Evolutionary conservation across 2,329 filamentous ascomycete species (phyloP), one percentile per base, ranked within the genome.

Genomic region (Fusarium pininemorale): DNA sequence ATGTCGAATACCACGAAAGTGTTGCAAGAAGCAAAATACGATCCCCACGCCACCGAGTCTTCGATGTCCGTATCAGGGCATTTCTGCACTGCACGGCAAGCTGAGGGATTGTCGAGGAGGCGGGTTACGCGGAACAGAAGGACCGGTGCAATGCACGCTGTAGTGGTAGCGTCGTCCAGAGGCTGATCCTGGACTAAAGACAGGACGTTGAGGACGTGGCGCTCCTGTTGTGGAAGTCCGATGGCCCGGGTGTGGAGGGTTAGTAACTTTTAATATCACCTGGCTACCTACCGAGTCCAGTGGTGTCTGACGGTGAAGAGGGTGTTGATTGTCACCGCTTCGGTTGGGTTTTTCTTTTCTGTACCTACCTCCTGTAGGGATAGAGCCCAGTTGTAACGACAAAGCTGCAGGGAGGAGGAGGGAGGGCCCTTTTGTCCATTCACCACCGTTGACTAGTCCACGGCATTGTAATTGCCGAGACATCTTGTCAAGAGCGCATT

Each of bases 151-250:
- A 59, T 59, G 57, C 73, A 58, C 54, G 44, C 42, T 72, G 47
- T 59, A 62, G 68, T 54, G 37, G 62, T 63, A 65, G 72, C 48
- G 61, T 59, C 56, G 41, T 55, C 39, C 41, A 68, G 60, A 59
- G 47, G 59, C 37, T 54, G 70, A 54, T 74, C 53, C 37, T 18
- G 48, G 47, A 63, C 71, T 72, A 74, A 41, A 59, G 38, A 72
- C 63, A 69, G 50, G 63, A 54, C 26, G 53, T 60, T 62, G 51
- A 69, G 59, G 72, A 57, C 47, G 72, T 74, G 72, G 72, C 72
- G 71, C 45, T 62, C 26, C 37, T 66, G 53, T 38, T 70, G 42
- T 59, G 55, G 44, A 47, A 53, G 58, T 47, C 63, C 56, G 56
- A 66, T 50, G 44, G 57, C 37, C 62, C 45, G 66, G 37, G 53